phyloP scores from a whole-genome alignment of 2,329 filamentous ascomycete genomes.

The Aureobasidium namibiae region DNA sequence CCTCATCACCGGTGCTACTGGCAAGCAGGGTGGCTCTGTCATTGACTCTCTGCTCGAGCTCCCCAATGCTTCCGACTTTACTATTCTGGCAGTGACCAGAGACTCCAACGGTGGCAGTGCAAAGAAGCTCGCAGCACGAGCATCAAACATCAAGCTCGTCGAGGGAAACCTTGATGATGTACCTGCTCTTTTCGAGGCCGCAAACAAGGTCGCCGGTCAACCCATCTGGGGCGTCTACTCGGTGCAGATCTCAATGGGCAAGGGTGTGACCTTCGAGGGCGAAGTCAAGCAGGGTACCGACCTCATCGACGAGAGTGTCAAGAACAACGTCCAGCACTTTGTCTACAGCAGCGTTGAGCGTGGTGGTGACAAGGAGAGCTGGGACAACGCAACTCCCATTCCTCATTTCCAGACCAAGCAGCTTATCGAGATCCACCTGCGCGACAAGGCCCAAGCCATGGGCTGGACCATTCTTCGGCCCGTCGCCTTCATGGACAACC shows the following conservation, averaged over 20 bases:
- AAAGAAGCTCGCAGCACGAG: slow-evolving; percentile 36
- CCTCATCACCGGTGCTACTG: slow-evolving; percentile 39
- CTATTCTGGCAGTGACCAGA: slow-evolving; percentile 51
- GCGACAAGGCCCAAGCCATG: slow-evolving; percentile 43
- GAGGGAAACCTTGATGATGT: slow-evolving; percentile 47
- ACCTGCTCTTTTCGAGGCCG: slow-evolving; percentile 41
- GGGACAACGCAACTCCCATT: slow-evolving; percentile 47
- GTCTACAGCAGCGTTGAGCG: slow-evolving; percentile 59
- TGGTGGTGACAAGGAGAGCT: slow-evolving; percentile 46
- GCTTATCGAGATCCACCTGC: slow-evolving; percentile 53
- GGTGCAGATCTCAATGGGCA: slow-evolving; percentile 46
- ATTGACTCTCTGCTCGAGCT: slow-evolving; percentile 27
- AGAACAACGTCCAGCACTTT: slow-evolving; percentile 50
- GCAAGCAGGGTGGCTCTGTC: slow-evolving; percentile 38
- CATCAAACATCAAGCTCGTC: slow-evolving; percentile 42
- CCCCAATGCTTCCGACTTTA: slow-evolving; percentile 29
- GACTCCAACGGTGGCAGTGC: slow-evolving; percentile 41
- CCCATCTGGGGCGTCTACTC: slow-evolving; percentile 47
- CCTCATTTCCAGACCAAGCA: slow-evolving; percentile 52
- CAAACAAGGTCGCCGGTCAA: slow-evolving; percentile 21
- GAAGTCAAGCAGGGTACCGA: slow-evolving; percentile 51
- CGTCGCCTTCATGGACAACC: slow-evolving; percentile 57
- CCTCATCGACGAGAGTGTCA: slow-evolving; percentile 51
- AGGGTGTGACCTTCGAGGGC: slow-evolving; percentile 34
- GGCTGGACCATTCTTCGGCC: slow-evolving; percentile 54